Evolutionary conservation across 352 stramenopile species (phyloP), one percentile per base, ranked within the genome.

Genomic region (Phytophthora vignae): DNA sequence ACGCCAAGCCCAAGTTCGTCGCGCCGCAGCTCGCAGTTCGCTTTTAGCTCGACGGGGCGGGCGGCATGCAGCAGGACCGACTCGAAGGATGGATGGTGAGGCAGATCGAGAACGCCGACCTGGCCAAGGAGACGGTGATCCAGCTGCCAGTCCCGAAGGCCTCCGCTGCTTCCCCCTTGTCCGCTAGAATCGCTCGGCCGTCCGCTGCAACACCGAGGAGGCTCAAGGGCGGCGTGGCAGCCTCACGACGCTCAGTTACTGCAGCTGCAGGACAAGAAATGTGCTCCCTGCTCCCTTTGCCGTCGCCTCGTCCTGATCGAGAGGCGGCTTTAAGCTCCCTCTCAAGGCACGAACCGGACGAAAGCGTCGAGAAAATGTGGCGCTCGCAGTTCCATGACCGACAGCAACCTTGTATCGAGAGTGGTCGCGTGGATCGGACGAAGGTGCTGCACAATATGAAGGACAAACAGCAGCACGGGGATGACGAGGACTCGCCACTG

Each of bases 81-180:
- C 59, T 94, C 52, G 87, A 93, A 71, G 82, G 85, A 84, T 93
- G 85, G 78, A 93, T 94, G 81, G 84, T 92, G 33, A 63, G 74
- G 72, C 84, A 94, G 69, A 88, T 94, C 57, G 83, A 85, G 62
- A 77, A 90, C 60, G 79, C 87, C 22, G 79, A 90, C 48, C 61
- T 92, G 59, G 81, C 85, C n/a, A 87, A 87, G 58, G 85, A 87
- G 60, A 88, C 83, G 14, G 67, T 92, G 17, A 78, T 91, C 55
- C 84, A 91, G 59, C 57, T 91, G 25, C 84, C 86, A n/a, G 31
- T 31, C 52, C 10, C 44, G n/a, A 68, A 64, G 42, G 14, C 15
- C n/a, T 42, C 48, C 7, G 64, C 31, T 48, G 8, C 33, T 52
- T 7, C 10, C 14, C 9, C 31, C n/a, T 52, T 52, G 46, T 64